These are phyloP conservation scores for Gentiana macrophylla DNA, from an alignment of 257 asterid species.

Conservation along the genomic window DNA sequence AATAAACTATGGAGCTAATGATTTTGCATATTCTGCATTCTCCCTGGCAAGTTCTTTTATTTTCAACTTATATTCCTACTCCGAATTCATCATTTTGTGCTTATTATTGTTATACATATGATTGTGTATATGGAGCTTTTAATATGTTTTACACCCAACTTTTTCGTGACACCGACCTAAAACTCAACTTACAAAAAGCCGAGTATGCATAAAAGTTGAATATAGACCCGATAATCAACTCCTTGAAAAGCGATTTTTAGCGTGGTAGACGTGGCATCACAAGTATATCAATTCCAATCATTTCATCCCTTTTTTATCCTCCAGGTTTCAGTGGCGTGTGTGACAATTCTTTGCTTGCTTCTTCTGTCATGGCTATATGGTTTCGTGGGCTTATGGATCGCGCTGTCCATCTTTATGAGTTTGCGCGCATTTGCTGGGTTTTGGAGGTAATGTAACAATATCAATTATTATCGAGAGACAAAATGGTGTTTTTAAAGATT, in stretches of 20 bases:
- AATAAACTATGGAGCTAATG: slow-evolving; percentile 46
- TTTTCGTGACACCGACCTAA: no score
- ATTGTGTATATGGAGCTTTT: no score
- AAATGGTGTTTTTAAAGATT: not conserved
- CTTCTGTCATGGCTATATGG: slow-evolving; percentile 22
- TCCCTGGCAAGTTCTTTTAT: slow-evolving; percentile 35
- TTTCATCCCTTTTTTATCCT: not conserved
- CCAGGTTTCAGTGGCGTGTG: slow-evolving; percentile 21
- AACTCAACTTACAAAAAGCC: no score
- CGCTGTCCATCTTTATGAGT: slow-evolving; percentile 37
- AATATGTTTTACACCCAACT: no score
- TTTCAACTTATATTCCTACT: not conserved
- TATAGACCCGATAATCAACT: no score
- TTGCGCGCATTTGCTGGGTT: slow-evolving; percentile 35
- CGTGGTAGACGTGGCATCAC: no score
- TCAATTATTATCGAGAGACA: not conserved
- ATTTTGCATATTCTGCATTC: slow-evolving; percentile 38
- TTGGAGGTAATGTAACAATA: slow-evolving; percentile 20
- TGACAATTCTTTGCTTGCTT: slow-evolving; percentile 25
- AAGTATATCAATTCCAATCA: not conserved
- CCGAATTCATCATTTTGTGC: no score
- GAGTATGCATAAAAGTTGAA: no score
- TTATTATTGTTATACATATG: no score
- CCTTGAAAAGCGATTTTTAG: no score
- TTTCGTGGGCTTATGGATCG: slow-evolving; percentile 36